Base-by-base conservation (phyloP, 225 moss, liverwort and hornwort genomes). In the Physcomitrium patens region DNA sequence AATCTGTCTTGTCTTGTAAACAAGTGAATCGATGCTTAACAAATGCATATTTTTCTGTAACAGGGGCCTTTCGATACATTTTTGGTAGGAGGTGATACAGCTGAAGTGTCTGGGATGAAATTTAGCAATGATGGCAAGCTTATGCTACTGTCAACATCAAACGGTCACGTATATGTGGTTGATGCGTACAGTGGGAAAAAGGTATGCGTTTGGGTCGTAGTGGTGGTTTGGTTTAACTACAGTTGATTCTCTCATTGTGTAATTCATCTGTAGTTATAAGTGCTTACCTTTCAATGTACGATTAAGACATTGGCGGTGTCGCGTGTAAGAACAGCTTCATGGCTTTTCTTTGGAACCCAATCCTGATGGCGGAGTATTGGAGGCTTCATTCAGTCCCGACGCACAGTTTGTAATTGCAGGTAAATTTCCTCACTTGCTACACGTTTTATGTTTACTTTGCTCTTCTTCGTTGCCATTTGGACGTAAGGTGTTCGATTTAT, bases 11-110 rank as follows among this genome's bases (percentile, higher is more conserved):
- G 58, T 58, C 11, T 15, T 51, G 62, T 72, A 3, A 31, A 62
- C 37, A 63, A 63, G 63, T 51, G 41, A 51, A 52, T 41, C 24
- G 19, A 57, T 47, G 28, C 26, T 31, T 66, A 26, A 74, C 10
- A 17, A 12, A 65, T 6, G 47, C 66, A 28, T 5, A 0, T 15
- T 67, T 46, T 65, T 67, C 26, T 59, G 41, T 42, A 54, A 50
- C 76, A 93, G 93, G 93, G 93, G 59, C 93, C 93, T 10, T 93
- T 93, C 80, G 93, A 93, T 76, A 91, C 93, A 19, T 91, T 93
- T 37, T 75, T 93, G 63, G 93, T 93, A 12, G 93, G 93, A 65
- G 93, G 93, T 73, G 93, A 93, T 78, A 87, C 86, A 60, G 93
- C 93, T 24, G 93, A 93, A 80, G 87, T 93, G 60, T 91, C 89